Evolutionary conservation across 2,329 filamentous ascomycete species (phyloP).

Genomic region (Verticillium isaacii): DNA sequence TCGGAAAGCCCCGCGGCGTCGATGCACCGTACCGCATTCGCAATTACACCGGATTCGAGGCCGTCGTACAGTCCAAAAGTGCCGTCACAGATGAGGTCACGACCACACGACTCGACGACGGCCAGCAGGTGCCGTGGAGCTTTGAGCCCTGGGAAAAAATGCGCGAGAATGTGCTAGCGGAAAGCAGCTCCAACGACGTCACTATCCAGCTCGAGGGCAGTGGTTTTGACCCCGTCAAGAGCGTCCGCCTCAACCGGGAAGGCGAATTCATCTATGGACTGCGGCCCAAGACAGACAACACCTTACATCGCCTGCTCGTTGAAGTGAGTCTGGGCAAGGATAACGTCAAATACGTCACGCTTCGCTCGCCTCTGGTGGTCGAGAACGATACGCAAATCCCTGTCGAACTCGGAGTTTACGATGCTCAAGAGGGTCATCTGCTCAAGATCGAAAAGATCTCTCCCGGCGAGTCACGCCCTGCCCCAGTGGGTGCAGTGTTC

Average conservation of each 20-base stretch:
- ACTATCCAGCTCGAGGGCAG: conserved; percentile 84
- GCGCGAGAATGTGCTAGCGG: conserved; percentile 84
- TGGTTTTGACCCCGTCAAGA: conserved; percentile 85
- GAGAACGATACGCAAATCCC: conserved; percentile 98
- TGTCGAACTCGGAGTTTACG: conserved; percentile 87
- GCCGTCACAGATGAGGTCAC: conserved; percentile 62
- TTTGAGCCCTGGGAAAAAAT: conserved; percentile 97
- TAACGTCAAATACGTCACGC: conserved; percentile 97
- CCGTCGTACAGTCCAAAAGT: conserved; percentile 76
- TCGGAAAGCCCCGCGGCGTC: conserved; percentile 85
- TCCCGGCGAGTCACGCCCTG: conserved; percentile 83
- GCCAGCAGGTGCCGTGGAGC: conserved; percentile 88
- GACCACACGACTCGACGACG: conserved; percentile 75
- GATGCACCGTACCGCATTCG: conserved; percentile 92
- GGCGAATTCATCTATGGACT: conserved; percentile 88
- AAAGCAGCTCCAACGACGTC: conserved; percentile 74
- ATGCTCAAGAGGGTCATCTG: conserved; percentile 78
- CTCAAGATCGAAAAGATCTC: conserved; percentile 97
- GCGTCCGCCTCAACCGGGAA: conserved; percentile 88
- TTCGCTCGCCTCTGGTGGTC: conserved; percentile 84
- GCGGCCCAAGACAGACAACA: conserved; percentile 77
- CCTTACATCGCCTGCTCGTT: conserved; percentile 85
- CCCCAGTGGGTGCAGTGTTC: conserved; percentile 87
- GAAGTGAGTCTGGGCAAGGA: conserved; percentile 88
- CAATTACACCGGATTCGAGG: conserved; percentile 92